Base-by-base conservation (phyloP, 441 rosid species). In the Eutrema salsugineum region DNA sequence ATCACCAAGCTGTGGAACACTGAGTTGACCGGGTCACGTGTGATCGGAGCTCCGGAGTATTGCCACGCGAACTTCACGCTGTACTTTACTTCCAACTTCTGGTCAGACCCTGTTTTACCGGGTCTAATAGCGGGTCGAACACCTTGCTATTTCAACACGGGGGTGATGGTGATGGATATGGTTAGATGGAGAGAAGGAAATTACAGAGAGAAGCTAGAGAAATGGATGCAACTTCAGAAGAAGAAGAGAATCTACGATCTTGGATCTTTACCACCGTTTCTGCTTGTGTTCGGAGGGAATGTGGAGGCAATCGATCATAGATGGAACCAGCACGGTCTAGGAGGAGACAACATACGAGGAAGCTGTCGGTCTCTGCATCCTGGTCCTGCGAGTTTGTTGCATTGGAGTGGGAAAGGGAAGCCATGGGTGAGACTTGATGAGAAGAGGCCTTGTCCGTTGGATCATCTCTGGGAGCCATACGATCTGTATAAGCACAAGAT, bases 391-490 rank as follows among this genome's bases (percentile, higher is more conserved):
- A 91, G 98, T 36, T 77, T 94, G 84, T 75, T 94, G 39, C 98
- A 94, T 81, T 94, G 98, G 98, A 94, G 98, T 58, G 98, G 98
- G 4, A 94, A 94, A 76, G 98, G 98, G 65, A 94, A 94, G 75
- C 98, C 98, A 0, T 94, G 98, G 98, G 91, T 77, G 1, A 78
- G 98, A 14, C 83, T 94, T 5, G 97, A 94, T 60, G 88, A 79
- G 14, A 77, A 76, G 76, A 85, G 86, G n/a, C 78, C 96, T 5
- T 94, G 98, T 70, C 86, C 86, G 1, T 70, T 91, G 56, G 98
- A 94, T 82, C 72, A 80, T 84, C 81, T 90, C 0, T 94, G 98
- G 98, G 77, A 85, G 76, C 95, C 95, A 0, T 94, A 89, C 46
- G 97, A 94, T 79, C 77, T 94, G n/a, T 83, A 49, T 69, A 71